Conservation (phyloP, 176 grass and related monocot species). For the Coix lacrymajobi region DNA sequence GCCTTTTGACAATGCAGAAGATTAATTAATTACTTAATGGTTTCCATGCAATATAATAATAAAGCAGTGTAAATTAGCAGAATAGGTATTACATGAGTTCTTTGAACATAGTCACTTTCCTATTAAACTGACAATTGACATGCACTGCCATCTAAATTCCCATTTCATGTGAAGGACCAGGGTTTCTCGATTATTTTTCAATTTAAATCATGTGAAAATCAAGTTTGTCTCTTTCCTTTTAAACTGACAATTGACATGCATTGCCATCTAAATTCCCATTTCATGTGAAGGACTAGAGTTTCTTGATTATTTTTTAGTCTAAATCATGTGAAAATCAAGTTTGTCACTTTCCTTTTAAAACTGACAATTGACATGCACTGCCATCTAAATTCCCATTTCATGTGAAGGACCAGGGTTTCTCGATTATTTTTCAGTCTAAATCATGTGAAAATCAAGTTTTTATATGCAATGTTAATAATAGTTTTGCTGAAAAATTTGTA, state of each 20-base stretch:
- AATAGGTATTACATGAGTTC: background rate
- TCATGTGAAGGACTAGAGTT: background rate
- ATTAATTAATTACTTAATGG: background rate
- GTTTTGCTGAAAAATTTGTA: background rate
- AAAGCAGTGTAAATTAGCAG: background rate
- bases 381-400: background rate
- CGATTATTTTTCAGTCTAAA: background rate
- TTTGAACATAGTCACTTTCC: background rate
- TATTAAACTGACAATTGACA: background rate
- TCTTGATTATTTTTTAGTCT: background rate
- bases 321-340: background rate
- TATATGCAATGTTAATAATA: background rate
- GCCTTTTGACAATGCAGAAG: background rate
- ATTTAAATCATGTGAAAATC: background rate
- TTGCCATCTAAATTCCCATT: background rate
- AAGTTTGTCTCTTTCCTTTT: too few species aligned
- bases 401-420: background rate
- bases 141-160: background rate
- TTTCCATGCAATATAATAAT: background rate
- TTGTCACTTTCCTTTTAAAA: too few species aligned
- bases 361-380: background rate
- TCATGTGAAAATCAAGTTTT: background rate
- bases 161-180: background rate
- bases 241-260: background rate
- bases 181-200: background rate